These are phyloP conservation scores for Cochlearia excelsa DNA, from an alignment of 345 rosid genomes.

Conservation along the genomic window DNA sequence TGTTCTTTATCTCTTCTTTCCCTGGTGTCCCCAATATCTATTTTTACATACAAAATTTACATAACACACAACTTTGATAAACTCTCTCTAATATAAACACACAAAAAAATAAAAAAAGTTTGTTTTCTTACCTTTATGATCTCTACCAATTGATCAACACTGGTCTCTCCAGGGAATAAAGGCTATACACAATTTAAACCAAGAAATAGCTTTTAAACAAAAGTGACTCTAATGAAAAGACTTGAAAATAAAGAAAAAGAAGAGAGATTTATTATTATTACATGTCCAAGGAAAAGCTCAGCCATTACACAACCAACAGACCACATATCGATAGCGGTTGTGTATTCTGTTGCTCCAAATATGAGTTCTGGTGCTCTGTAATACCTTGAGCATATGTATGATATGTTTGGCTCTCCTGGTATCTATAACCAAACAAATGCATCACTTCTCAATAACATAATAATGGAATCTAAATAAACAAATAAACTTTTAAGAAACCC, in stretches of 20 bases:
- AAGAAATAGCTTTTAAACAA: not conserved
- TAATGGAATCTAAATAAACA: too few relatives aligned
- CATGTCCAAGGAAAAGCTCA: not conserved
- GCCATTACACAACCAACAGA: not conserved
- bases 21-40: not conserved
- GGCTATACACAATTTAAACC: not conserved
- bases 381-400: slow-evolving; percentile 86
- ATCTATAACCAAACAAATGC: slow-evolving; percentile 28
- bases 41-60: not conserved
- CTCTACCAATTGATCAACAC: not conserved
- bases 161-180: not conserved
- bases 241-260: too few relatives aligned
- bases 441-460: not conserved
- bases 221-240: not conserved
- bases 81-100: too few relatives aligned
- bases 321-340: not conserved
- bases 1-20: slow-evolving; percentile 52
- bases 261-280: too few relatives aligned
- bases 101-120: not conserved
- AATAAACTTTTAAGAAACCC: not conserved
- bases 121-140: not conserved
- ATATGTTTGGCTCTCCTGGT: slow-evolving; percentile 70
- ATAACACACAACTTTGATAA: not conserved
- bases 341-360: not conserved
- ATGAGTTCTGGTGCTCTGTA: slow-evolving; percentile 95